Evolutionary conservation across 2,329 filamentous ascomycete species (phyloP), one percentile per base, ranked within the genome.

Genomic region (Cercospora nicotianae): DNA sequence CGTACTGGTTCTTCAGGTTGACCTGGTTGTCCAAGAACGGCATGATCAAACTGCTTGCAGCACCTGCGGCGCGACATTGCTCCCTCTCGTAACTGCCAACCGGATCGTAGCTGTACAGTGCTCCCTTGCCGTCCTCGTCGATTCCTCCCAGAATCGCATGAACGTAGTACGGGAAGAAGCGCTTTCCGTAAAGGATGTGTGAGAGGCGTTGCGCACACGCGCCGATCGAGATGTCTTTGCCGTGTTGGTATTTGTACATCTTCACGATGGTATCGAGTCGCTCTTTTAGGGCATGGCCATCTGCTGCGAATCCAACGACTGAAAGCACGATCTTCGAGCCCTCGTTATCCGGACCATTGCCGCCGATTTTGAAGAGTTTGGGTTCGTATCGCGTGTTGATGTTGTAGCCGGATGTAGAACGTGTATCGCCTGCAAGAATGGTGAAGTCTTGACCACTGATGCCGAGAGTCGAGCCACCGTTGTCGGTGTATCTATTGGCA

Each of bases 11-110:
- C 87, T 97, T 99, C 86, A 94, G 94, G 84, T 98, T 98, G 84
- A 99, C 95, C 83, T 99, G 96, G 81, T 99, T 99, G 81, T 99
- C 95, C 77, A 99, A 83, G 86, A 99, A 99, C 1, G 95, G 95
- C 92, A 97, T 99, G 82, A 99, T 99, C 81, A 99, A 83, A 77
- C 92, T 95, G 59, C 72, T 75, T 64, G 93, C 91, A 13, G 95
- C 94, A 75, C 95, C 95, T 51, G 92, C 95, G 39, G 95, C 94
- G 72, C 94, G 89, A 83, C 94, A 97, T 83, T 96, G 92, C 83
- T 99, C 95, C 73, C 95, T 86, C 86, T 99, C 95, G 83, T 98
- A 99, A 79, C 92, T 96, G 74, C 95, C 95, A 51, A 99, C 95
- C 0, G 95, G 95, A 79, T 99, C 95, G 83, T 99, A 99, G 72